Evolutionary conservation across 345 rosid species (phyloP).

Genomic region (Xanthoceras sorbifolium): DNA sequence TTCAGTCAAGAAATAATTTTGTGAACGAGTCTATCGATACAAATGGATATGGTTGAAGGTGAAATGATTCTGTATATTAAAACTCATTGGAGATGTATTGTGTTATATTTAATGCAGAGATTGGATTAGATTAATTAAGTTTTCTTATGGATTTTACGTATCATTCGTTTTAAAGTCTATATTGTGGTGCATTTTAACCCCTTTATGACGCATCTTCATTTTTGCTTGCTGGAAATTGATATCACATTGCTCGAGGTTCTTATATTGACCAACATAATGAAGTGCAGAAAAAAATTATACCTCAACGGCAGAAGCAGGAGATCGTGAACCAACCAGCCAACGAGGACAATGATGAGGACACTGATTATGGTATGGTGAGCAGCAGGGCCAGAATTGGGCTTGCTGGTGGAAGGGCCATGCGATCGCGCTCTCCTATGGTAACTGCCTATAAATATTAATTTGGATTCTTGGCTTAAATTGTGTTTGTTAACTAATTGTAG

Average conservation of each 20-base stretch:
- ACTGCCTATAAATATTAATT: neutral
- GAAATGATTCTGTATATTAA: neutral
- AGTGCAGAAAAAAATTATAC: conserved; percentile 2
- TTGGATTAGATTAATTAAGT: neutral
- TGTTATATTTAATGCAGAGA: neutral
- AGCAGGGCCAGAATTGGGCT: conserved; percentile 37
- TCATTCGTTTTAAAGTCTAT: neutral
- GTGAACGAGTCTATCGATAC: neutral
- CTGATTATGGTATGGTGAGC: conserved; percentile 27
- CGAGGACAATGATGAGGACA: conserved; percentile 38
- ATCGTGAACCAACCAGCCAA: conserved; percentile 21
- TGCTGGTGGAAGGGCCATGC: conserved; percentile 37
- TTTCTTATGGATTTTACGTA: neutral
- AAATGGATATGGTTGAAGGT: neutral
- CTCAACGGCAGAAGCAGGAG: conserved; percentile 33
- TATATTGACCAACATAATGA: neutral
- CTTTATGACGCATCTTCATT: neutral
- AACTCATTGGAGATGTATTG: neutral
- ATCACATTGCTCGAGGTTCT: neutral
- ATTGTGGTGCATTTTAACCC: neutral
- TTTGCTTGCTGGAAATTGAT: no score
- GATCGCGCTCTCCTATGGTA: conserved; percentile 43
- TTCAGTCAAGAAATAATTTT: neutral
- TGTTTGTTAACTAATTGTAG: neutral
- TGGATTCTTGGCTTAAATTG: neutral